These are phyloP conservation scores for Turritis glabra DNA, from an alignment of 345 rosid species.

Conservation along the genomic window DNA sequence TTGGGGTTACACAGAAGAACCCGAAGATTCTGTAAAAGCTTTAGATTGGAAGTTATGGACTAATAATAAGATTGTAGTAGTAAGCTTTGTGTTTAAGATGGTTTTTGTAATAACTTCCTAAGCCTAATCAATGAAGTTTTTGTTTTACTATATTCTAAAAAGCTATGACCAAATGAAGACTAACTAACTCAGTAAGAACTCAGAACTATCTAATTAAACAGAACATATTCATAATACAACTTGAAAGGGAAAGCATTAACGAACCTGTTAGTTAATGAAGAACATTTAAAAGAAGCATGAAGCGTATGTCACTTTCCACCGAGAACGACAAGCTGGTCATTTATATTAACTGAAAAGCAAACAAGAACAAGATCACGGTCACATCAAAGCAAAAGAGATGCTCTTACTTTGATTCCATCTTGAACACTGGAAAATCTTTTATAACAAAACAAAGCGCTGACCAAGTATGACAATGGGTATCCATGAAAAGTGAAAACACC, in stretches of 20 bases:
- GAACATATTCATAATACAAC: neutral
- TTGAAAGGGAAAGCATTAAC: neutral
- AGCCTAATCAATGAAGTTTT: conserved; percentile 24
- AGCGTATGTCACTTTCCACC: neutral
- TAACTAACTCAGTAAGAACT: neutral
- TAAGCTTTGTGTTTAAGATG: conserved; percentile 34
- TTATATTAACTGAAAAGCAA: conserved; percentile 8
- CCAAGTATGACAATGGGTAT: neutral
- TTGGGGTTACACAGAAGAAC: conserved; percentile 16
- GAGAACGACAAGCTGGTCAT: neutral
- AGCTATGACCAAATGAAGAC: neutral
- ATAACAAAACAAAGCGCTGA: neutral
- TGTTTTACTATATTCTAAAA: neutral
- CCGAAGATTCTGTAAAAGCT: conserved; percentile 29
- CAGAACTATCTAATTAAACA: neutral
- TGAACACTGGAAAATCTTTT: neutral
- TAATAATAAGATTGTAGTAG: conserved; percentile 31
- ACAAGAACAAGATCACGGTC: neutral
- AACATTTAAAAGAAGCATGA: neutral
- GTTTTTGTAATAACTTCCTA: conserved; percentile 35
- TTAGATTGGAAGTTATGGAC: conserved; percentile 23
- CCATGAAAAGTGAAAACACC: conserved; percentile 25
- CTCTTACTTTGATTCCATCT: conserved; percentile 4
- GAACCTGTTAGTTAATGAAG: conserved; percentile 26
- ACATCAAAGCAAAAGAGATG: conserved; percentile 10